Conservation (phyloP, 192 early-diverging fungal species). For the Neocallimastix lanati region DNA sequence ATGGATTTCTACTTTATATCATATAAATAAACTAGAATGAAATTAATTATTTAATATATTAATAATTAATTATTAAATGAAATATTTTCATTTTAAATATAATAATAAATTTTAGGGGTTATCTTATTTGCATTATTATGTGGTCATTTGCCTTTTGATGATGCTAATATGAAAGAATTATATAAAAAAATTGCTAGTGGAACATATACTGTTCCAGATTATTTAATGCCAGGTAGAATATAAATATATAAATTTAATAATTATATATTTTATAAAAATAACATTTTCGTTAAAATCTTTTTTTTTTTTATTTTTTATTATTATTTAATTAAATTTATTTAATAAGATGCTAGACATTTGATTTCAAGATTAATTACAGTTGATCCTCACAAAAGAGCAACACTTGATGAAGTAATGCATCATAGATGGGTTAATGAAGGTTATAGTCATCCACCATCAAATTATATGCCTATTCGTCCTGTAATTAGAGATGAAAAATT, state of each 20-base stretch:
- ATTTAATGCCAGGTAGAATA: constrained; percentile 31
- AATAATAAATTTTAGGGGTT: too few relatives aligned
- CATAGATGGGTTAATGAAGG: constrained; percentile 71
- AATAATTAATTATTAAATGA: too few relatives aligned
- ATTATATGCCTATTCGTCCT: constrained; percentile 39
- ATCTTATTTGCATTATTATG: constrained; percentile 69
- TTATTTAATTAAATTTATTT: too few relatives aligned
- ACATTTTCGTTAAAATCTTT: too few relatives aligned
- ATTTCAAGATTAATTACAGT: constrained; percentile 53
- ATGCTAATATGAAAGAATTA: constrained; percentile 63
- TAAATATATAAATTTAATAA: too few relatives aligned
- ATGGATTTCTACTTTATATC: constrained; percentile 5
- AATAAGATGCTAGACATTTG: constrained; percentile 26
- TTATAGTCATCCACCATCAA: constrained; percentile 34
- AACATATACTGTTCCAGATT: constrained; percentile 31
- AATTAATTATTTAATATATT: too few relatives aligned
- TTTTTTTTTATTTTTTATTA: too few relatives aligned
- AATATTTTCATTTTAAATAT: too few relatives aligned
- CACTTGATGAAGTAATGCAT: constrained; percentile 41
- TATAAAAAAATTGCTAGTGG: constrained; percentile 68
- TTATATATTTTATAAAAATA: too few relatives aligned
- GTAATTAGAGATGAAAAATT: constrained; percentile 19
- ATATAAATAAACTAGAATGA: too few relatives aligned
- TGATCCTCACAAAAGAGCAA: constrained; percentile 44
- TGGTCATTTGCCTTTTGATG: constrained; percentile 71